phyloP scores from a whole-genome alignment of 2,329 filamentous ascomycete genomes.

The Hortaea sp. region DNA sequence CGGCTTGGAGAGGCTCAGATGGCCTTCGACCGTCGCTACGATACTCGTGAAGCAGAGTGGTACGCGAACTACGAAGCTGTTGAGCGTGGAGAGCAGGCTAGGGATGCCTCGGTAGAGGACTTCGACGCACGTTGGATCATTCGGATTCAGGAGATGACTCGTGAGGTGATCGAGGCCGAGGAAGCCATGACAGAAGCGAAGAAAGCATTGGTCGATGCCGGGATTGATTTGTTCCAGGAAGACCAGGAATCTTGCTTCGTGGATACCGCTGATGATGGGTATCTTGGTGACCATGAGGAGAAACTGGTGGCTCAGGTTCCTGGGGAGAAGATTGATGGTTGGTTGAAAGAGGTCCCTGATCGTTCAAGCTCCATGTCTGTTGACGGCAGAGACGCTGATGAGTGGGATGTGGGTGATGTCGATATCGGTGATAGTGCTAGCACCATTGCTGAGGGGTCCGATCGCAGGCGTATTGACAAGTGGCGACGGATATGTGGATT shows the following conservation, averaged over 20 bases:
- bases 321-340: background rate
- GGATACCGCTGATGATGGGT: constrained; percentile 11
- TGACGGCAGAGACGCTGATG: constrained; percentile 1
- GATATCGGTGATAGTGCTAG: constrained; percentile 12
- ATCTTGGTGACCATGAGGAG: constrained; percentile 5
- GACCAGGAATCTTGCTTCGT: constrained; percentile 9
- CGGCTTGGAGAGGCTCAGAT: background rate
- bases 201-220: constrained; percentile 4
- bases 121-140: constrained; percentile 7
- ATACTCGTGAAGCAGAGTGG: constrained; percentile 2
- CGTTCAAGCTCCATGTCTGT: background rate
- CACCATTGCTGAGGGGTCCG: constrained; percentile 9
- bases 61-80: constrained; percentile 1
- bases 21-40: constrained; percentile 3
- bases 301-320: constrained; percentile 2
- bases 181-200: constrained; percentile 7
- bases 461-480: constrained; percentile 11
- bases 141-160: constrained; percentile 8
- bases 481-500: constrained; percentile 2
- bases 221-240: constrained; percentile 2
- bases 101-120: constrained; percentile 6
- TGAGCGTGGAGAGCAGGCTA: constrained; percentile 1
- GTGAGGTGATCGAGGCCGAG: constrained; percentile 12
- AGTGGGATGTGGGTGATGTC: constrained; percentile 7
- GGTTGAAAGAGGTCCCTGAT: constrained; percentile 4